Percentiles rank a stretch among this genome's conserved stretches.
phyloP scores from a whole-genome alignment of 208 protist species.

The Acanthamoeba sp. region DNA sequence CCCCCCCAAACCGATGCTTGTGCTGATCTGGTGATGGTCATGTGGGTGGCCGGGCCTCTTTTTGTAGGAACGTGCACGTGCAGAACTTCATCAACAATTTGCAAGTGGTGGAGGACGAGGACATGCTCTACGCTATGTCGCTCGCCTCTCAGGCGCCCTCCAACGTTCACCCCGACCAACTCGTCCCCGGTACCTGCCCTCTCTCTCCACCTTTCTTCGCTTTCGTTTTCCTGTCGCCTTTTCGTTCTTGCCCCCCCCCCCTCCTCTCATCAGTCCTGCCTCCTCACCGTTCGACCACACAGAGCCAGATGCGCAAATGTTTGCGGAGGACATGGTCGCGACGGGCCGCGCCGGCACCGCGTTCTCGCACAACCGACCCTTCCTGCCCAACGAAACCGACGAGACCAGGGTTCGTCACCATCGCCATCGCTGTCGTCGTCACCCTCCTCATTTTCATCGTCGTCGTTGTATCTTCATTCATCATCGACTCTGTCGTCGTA shows the following conservation, averaged over 20 bases:
- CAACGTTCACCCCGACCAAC: background rate
- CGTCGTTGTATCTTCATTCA: no score
- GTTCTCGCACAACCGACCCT: conserved; percentile 21
- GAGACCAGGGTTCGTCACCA: background rate
- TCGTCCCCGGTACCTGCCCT: background rate
- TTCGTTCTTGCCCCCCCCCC: background rate
- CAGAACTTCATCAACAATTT: background rate
- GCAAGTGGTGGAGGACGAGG: conserved; percentile 19
- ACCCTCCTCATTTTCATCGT: background rate
- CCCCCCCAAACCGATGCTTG: no score
- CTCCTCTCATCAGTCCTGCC: background rate
- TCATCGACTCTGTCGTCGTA: no score
- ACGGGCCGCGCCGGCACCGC: background rate
- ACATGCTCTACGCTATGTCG: conserved; percentile 43
- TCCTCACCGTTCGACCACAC: background rate
- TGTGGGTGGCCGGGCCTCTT: background rate
- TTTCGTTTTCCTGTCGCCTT: background rate
- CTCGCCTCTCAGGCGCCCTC: conserved; percentile 4
- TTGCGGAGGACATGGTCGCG: background rate
- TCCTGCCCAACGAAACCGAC: background rate
- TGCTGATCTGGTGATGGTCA: no score
- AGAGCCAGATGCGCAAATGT: background rate
- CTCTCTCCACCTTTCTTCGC: background rate
- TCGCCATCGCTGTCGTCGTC: background rate
- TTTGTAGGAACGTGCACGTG: background rate